phyloP scores from a whole-genome alignment of 352 stramenopile species.

The Peronospora destructor region DNA sequence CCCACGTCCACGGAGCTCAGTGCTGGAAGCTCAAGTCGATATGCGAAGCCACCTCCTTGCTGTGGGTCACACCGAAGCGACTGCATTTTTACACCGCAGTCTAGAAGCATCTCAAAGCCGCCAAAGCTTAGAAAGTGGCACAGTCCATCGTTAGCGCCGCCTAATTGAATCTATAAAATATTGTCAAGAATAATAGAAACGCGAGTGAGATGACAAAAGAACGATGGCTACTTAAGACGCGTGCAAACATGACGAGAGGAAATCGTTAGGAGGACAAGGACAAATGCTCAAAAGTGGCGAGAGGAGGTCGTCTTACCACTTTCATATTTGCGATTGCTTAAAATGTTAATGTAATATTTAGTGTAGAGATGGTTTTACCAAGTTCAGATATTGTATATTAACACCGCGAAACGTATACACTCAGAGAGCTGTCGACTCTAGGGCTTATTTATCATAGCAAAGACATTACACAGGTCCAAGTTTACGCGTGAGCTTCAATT shows the following conservation, averaged over 20 bases:
- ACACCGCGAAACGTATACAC: too few species aligned
- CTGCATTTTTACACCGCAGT: slow-evolving; percentile 49
- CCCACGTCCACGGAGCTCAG: slow-evolving; percentile 46
- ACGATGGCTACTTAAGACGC: slow-evolving; percentile 2
- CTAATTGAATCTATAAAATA: slow-evolving; percentile 61
- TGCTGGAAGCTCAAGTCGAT: slow-evolving; percentile 32
- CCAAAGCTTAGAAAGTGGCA: slow-evolving; percentile 78
- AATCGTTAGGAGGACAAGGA: not conserved
- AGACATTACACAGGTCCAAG: too few species aligned
- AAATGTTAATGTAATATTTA: too few species aligned
- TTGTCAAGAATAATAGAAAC: slow-evolving; percentile 9
- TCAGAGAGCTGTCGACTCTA: too few species aligned
- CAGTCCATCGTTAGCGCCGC: slow-evolving; percentile 54
- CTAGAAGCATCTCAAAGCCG: slow-evolving; percentile 74
- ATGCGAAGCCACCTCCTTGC: slow-evolving; percentile 3
- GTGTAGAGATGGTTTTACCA: too few species aligned
- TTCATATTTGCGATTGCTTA: slow-evolving; percentile 20
- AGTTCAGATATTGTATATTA: too few species aligned
- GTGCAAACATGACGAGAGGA: not conserved
- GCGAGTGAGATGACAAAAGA: slow-evolving; percentile 12
- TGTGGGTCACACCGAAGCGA: slow-evolving; percentile 2
- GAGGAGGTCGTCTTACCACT: slow-evolving; percentile 20
- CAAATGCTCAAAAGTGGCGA: too few species aligned
- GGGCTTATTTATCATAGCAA: too few species aligned
- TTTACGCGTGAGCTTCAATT: too few species aligned